Percentiles rank a stretch among this genome's conserved stretches.
Conservation (phyloP, 2,329 filamentous ascomycete genomes). For the Fusarium nelsonii region DNA sequence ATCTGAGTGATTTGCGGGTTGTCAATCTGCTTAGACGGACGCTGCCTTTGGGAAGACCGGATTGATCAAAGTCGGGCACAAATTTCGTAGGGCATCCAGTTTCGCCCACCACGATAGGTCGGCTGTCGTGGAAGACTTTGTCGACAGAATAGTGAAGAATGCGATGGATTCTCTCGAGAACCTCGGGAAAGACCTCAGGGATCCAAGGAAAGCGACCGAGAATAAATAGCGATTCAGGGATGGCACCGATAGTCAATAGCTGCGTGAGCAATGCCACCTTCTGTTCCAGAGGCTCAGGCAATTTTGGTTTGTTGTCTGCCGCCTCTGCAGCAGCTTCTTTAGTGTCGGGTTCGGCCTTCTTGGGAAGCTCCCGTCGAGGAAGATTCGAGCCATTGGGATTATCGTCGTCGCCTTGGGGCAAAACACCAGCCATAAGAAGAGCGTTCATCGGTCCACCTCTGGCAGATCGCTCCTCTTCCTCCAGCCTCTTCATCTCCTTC, state of each 20-base stretch:
- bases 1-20: conserved; percentile 78
- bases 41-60: conserved; percentile 75
- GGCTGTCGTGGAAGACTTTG: conserved; percentile 72
- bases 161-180: conserved; percentile 84
- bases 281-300: conserved; percentile 84
- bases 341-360: conserved; percentile 65
- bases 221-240: conserved; percentile 93
- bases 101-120: conserved; percentile 50
- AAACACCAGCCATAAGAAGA: conserved; percentile 84
- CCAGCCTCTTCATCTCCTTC: conserved; percentile 79
- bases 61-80: conserved; percentile 69
- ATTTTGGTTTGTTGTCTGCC: conserved; percentile 62
- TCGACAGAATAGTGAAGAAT: conserved; percentile 85
- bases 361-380: conserved; percentile 63
- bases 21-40: conserved; percentile 71
- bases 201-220: conserved; percentile 94
- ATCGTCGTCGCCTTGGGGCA: conserved; percentile 78
- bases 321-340: conserved; percentile 60
- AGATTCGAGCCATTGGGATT: conserved; percentile 61
- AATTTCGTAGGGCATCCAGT: conserved; percentile 59
- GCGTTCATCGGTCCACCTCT: conserved; percentile 84
- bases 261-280: conserved; percentile 88
- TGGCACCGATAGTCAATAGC: conserved; percentile 87
- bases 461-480: conserved; percentile 79
- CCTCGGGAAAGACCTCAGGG: conserved; percentile 83